phyloP scores from a whole-genome alignment of 2,329 filamentous ascomycete genomes.

The Ophiognomonia clavigignenti-juglandacearum region DNA sequence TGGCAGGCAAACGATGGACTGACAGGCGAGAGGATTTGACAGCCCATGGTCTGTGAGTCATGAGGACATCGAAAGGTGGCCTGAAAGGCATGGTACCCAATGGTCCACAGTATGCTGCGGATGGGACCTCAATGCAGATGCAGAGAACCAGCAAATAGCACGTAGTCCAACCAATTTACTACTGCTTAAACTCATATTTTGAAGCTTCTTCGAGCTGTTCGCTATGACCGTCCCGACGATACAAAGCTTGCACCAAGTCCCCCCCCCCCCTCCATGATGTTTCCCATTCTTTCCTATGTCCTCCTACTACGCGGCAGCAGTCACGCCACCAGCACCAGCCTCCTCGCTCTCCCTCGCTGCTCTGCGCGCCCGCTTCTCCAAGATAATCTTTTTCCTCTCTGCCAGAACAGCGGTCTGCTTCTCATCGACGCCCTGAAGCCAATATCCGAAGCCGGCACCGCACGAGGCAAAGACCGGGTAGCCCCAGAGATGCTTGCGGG shows the following conservation, averaged over 20 bases:
- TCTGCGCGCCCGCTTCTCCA: slow-evolving; percentile 85
- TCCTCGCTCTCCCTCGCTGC: slow-evolving; percentile 55
- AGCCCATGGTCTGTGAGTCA: neutral
- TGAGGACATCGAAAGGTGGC: no score
- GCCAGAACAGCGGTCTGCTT: slow-evolving; percentile 71
- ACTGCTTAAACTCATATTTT: neutral
- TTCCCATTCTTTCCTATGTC: neutral
- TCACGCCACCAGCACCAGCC: neutral
- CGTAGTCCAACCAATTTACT: neutral
- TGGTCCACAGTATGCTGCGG: no score
- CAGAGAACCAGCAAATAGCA: neutral
- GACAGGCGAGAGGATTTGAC: neutral
- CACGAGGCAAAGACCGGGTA: slow-evolving; percentile 86
- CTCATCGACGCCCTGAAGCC: slow-evolving; percentile 86
- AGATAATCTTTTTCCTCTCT: slow-evolving; percentile 72
- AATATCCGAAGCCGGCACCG: slow-evolving; percentile 93
- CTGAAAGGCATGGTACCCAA: no score
- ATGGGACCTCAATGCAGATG: no score
- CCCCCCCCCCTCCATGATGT: no score
- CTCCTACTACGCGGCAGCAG: no score
- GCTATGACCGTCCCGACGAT: neutral
- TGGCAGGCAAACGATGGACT: neutral
- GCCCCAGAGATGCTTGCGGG: slow-evolving; percentile 76
- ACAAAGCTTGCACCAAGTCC: no score
- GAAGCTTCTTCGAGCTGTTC: neutral